Evolutionary conservation across 1,284 basidiomycete species (phyloP).

Genomic region (Jaminaea rosea): DNA sequence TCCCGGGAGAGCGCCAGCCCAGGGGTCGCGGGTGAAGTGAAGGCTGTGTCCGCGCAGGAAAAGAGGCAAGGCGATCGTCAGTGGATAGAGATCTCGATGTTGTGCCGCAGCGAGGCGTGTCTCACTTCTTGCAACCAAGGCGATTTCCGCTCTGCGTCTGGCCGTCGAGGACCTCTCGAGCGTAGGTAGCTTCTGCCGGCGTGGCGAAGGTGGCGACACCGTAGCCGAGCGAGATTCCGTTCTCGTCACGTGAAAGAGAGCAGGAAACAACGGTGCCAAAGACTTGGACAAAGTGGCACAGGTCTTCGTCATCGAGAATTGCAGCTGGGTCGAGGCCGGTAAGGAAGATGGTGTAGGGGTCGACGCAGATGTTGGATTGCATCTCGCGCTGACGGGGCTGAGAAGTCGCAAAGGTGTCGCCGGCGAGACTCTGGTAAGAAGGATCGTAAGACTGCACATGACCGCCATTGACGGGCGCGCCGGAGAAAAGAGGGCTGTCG

Average conservation of each 20-base stretch:
- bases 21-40: background rate
- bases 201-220: constrained; percentile 14
- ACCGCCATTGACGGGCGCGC: too few relatives aligned
- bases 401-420: background rate
- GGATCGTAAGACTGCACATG: too few relatives aligned
- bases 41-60: background rate
- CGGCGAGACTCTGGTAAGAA: too few relatives aligned
- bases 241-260: constrained; percentile 12
- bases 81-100: background rate
- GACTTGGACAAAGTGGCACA: background rate
- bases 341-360: constrained; percentile 10
- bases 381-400: background rate
- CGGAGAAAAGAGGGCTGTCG: too few relatives aligned
- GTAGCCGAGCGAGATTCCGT: constrained; percentile 14
- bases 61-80: background rate
- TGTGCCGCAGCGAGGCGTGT: background rate
- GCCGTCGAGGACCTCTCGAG: constrained; percentile 10
- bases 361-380: background rate
- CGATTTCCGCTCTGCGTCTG: constrained; percentile 14
- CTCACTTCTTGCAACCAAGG: constrained; percentile 5
- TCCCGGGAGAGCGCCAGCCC: too few relatives aligned
- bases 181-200: constrained; percentile 7
- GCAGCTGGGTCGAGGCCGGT: constrained; percentile 13
- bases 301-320: constrained; percentile 18
- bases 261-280: constrained; percentile 12